Evolutionary conservation across 805 yeast genomes (phyloP).

Genomic region (Yarrowia porcina): DNA sequence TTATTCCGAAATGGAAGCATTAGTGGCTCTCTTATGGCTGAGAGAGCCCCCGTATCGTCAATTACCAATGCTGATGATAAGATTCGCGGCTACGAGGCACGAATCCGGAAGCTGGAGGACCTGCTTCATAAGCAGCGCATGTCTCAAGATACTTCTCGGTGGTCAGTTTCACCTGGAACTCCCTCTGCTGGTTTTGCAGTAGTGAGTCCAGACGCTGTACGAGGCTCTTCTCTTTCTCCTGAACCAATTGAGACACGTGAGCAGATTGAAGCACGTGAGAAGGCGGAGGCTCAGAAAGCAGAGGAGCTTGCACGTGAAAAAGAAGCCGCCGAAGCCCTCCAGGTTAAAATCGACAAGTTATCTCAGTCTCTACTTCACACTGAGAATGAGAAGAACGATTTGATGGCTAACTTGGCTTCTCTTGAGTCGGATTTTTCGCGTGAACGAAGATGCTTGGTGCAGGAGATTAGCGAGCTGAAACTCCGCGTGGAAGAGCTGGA

Average conservation of each 20-base stretch:
- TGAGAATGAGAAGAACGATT: conserved; percentile 53
- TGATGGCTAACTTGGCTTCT: conserved; percentile 64
- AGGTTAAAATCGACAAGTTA: background rate
- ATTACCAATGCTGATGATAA: conserved; percentile 38
- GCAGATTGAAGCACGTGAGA: background rate
- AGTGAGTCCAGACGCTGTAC: background rate
- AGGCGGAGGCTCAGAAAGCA: background rate
- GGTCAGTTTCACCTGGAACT: conserved; percentile 2
- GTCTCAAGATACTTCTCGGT: conserved; percentile 1
- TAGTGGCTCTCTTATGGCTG: background rate
- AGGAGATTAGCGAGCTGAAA: conserved; percentile 50
- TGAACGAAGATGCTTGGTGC: conserved; percentile 51
- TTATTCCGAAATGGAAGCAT: conserved; percentile 19
- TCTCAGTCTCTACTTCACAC: conserved; percentile 15
- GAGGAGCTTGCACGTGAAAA: background rate
- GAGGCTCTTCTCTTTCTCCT: background rate
- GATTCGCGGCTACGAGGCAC: conserved; percentile 60
- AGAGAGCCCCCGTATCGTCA: conserved; percentile 19
- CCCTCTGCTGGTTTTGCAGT: background rate
- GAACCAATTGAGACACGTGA: background rate
- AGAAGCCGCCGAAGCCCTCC: background rate
- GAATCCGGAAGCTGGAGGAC: conserved; percentile 75
- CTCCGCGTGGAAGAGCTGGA: conserved; percentile 50
- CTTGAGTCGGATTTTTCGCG: conserved; percentile 57
- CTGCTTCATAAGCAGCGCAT: conserved; percentile 69